A percentile compares a stretch with the other conserved stretches of the same genome.
These are phyloP conservation scores for Endothia cerciana DNA, from an alignment of 2,329 filamentous ascomycete genomes.

Conservation along the genomic window DNA sequence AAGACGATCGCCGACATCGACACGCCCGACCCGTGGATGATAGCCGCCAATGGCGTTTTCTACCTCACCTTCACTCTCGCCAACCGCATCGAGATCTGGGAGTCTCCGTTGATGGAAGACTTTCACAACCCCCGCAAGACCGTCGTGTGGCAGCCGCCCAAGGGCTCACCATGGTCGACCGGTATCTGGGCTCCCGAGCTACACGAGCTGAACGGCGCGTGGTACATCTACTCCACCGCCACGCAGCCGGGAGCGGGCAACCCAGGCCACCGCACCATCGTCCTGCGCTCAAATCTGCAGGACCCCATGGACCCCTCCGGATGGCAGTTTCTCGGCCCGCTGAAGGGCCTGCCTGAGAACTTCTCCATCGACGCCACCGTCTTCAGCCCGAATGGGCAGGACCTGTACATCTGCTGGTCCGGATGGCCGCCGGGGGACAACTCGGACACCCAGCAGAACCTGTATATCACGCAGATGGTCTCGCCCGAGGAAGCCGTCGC, in stretches of 20 bases:
- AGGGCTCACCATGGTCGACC: slow-evolving; percentile 19
- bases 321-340: slow-evolving; percentile 32
- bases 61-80: slow-evolving; percentile 36
- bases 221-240: slow-evolving; percentile 27
- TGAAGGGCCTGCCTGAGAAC: slow-evolving; percentile 32
- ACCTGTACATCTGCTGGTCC: slow-evolving; percentile 32
- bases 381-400: slow-evolving; percentile 23
- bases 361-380: slow-evolving; percentile 33
- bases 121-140: slow-evolving; percentile 35
- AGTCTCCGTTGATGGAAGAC: slow-evolving; percentile 37
- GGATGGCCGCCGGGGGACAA: slow-evolving; percentile 31
- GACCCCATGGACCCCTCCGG: slow-evolving; percentile 28
- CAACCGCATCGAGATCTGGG: slow-evolving; percentile 42
- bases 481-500: slow-evolving; percentile 30
- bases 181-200: slow-evolving; percentile 57
- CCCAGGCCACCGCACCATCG: slow-evolving; percentile 27
- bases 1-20: slow-evolving; percentile 35
- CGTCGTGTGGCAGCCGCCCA: slow-evolving; percentile 24
- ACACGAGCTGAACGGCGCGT: slow-evolving; percentile 22
- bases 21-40: slow-evolving; percentile 40
- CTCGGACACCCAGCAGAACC: slow-evolving; percentile 31
- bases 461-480: slow-evolving; percentile 31
- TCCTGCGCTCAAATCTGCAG: slow-evolving; percentile 16
- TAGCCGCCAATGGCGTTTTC: slow-evolving; percentile 34
- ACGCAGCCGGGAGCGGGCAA: slow-evolving; percentile 22